A percentile compares a stretch with the other conserved stretches of the same genome.
phyloP scores from a whole-genome alignment of 202 grass and related monocot species.

The Alloteropsis angusta region DNA sequence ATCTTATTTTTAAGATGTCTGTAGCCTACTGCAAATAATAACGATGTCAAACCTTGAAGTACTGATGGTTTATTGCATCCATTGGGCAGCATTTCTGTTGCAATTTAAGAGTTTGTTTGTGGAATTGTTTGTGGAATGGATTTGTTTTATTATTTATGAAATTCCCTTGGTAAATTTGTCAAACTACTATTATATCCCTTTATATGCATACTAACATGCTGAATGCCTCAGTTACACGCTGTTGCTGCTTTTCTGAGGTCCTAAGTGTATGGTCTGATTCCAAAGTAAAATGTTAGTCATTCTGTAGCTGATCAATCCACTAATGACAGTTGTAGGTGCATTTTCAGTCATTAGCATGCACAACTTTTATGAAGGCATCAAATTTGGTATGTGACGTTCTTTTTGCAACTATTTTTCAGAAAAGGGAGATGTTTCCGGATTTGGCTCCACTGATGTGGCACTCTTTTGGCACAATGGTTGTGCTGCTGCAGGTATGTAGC shows the following conservation, averaged over 20 bases:
- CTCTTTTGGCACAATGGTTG: slow-evolving; percentile 48
- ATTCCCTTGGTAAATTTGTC: not conserved
- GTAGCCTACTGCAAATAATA: not conserved
- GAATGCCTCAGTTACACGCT: not conserved
- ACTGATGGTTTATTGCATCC: not conserved
- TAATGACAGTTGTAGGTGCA: not conserved
- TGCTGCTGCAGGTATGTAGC: slow-evolving; percentile 40
- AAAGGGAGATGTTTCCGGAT: slow-evolving; percentile 49
- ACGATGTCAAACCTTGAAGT: not conserved
- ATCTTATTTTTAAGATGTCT: not conserved
- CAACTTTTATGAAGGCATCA: not conserved
- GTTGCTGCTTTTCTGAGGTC: not conserved
- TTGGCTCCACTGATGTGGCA: slow-evolving; percentile 55
- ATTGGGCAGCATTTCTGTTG: not conserved
- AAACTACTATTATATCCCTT: not conserved
- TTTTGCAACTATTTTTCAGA: slow-evolving; percentile 36
- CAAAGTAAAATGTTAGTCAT: not conserved
- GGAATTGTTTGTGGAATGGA: not conserved
- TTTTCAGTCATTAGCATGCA: not conserved
- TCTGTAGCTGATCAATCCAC: slow-evolving; percentile 4
- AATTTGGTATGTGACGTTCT: slow-evolving; percentile 16
- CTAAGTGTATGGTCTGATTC: not conserved
- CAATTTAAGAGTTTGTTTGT: not conserved
- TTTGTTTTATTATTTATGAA: not conserved
- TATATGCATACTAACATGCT: not conserved